Base-by-base conservation (phyloP, 2,329 filamentous ascomycete genomes). In the Pleurostoma richardsiae region DNA sequence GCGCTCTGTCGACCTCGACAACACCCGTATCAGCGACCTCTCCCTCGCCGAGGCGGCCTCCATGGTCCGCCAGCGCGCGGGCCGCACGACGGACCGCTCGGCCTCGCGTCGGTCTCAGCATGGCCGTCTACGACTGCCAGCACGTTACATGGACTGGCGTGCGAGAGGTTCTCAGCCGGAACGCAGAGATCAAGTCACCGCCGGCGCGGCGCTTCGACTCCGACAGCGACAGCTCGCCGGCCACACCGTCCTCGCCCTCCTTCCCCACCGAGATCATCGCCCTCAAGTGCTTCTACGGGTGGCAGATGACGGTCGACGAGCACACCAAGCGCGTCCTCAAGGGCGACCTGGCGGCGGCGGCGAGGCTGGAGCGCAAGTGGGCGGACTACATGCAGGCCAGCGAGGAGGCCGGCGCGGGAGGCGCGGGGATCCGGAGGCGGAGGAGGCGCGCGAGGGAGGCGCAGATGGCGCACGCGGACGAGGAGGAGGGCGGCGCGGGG, bases 91-190 rank as follows among this genome's bases (percentile, higher is more conserved):
- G 7, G 61, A 64, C 43, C 60, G 56, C 64, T 4, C 55, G 65
- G 4, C 83, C 84, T 3, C 65, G 66, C 36, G 63, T 87, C 11
- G 87, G 88, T 6, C 73, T 97, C 2, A 80, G 80, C 40, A 71
- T 97, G 53, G 85, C 91, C 1, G 84, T 92, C 6, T 99, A 94
- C 62, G 94, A 99, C 68, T 97, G 92, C 63, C 82, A 85, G 54
- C 88, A 92, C 57, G 83, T 97, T 3, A 96, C 90, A 1, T 97
- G 92, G 92, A 88, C 88, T 0, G 92, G 92, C 30, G 80, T 96
- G 36, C 85, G 88, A 42, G 90, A 96, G 65, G 81, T 97, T 1
- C 74, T 97, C 3, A 90, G 83, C 10, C 83, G 88, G 54, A 97
- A 99, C 59, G 82, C 88, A 8, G 86, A 90, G 58, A 74, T 88